Base-by-base conservation (phyloP, 208 protist genomes). In the Trypanosoma cruzi region DNA sequence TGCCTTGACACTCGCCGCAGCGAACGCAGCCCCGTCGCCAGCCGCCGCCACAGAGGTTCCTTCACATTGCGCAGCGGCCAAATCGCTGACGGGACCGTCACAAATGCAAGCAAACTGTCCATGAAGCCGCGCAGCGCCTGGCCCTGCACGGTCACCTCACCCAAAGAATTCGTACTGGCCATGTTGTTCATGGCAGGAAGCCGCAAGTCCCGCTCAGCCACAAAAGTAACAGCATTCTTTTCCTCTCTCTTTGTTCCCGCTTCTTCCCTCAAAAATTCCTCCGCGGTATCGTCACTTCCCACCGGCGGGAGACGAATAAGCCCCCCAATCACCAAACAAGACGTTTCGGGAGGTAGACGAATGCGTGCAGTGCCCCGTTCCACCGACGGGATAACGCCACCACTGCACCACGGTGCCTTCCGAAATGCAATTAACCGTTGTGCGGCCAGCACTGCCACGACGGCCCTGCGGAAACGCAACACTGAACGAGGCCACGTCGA, bases 381-480 rank as follows among this genome's bases (percentile, higher is more conserved):
- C 18, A 1, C 24, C n/a, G 26, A n/a, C n/a, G 40, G 22, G 28
- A 48, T 63, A 11, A 54, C 31, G 50, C 49, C 22, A 3, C 20
- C 54, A 34, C 29, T 7, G 34, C 48, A 18, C 49, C 37, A 63
- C 3, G 4, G 20, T 10, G 24, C 26, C 26, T 31, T 32, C 18
- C 32, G 20, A 1, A 83, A 29, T 6, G 66, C 68, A 22, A 44
- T 13, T 22, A 88, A 49, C 16, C 78, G 75, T 36, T 73, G 49
- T 14, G 50, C 68, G 11, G 77, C 81, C 24, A 88, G 46, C 36
- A 84, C 82, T 18, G 60, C 79, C 8, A 88, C 66, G 26, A 88
- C 82, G 36, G 69, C 65, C 8, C 20, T 68, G 20, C 82, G 82
- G 20, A 77, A 79, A 26, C 57, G 44, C 22, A 77, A 52, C 49